Base-by-base conservation (phyloP, 805 yeast genomes). In the Kazachstania taianensis region DNA sequence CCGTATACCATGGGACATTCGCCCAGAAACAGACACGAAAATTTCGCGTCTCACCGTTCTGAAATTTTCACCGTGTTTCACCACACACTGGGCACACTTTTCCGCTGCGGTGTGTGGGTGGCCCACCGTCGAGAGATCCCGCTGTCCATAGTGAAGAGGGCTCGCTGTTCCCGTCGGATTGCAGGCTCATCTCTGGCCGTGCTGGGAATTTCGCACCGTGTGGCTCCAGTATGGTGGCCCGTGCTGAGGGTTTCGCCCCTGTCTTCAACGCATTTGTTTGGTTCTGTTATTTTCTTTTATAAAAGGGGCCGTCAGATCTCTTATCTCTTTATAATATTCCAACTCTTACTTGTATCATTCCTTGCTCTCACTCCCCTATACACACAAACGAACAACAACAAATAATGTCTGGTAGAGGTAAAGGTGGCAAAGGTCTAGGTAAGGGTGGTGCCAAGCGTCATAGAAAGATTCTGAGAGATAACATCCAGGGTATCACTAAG, bases 371-470 rank as follows among this genome's bases (percentile, higher is more conserved):
- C 23, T 22, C 13, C 28, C 17, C 32, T 37, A 37, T 36, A 41
- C 29, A 40, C 41, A 35, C 37, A 38, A 31, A 37, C 30, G 41
- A 28, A 45, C 30, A 38, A 32, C 40, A 20, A 42, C 35, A 28
- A 31, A 44, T 24, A 41, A 86, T 86, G 96, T 85, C 96, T 66
- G 96, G 97, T 68, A 87, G 96, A 78, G 98, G 98, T 63, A 89
- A 92, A 85, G 97, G 97, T 65, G 98, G 97, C 65, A 92, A 92
- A 83, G 98, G 98, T 73, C 78, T 92, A 60, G 98, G 98, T 63
- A 92, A 92, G 75, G 97, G 96, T 73, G 98, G 98, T 75, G 98
- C 98, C 61, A 89, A 89, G 81, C 86, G 98, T 72, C 98, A 89
- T 86, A 85, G 97, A 80, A 87, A 87, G 84, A 84, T 89, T 70